These are phyloP conservation scores for Quercus rubra DNA, from an alignment of 306 rosid genomes.

Conservation along the genomic window DNA sequence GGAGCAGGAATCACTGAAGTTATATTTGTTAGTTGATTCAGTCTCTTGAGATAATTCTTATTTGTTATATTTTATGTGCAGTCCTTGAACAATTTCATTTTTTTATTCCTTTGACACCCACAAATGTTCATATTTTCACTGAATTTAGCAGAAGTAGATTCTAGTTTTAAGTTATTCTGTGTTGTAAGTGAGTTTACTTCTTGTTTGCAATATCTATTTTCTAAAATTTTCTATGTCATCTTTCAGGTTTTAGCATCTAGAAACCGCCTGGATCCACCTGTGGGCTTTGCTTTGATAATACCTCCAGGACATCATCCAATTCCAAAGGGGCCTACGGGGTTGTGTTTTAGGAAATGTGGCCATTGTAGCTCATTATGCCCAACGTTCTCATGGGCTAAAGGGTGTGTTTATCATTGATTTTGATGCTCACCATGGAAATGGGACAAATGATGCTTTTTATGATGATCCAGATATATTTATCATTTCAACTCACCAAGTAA, in stretches of 20 bases:
- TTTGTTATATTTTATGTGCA: slow-evolving; percentile 12
- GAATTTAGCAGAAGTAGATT: not conserved
- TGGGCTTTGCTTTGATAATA: slow-evolving; percentile 90
- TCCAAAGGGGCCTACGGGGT: slow-evolving; percentile 93
- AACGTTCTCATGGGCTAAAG: slow-evolving; percentile 71
- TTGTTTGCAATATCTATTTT: not conserved
- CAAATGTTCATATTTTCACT: not conserved
- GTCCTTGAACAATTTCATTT: not conserved
- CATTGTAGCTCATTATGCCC: slow-evolving; percentile 90
- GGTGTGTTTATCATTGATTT: slow-evolving; percentile 89
- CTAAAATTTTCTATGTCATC: not conserved
- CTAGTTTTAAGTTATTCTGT: slow-evolving; percentile 6
- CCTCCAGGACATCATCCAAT: slow-evolving; percentile 99
- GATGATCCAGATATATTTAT: slow-evolving; percentile 84
- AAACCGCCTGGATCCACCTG: slow-evolving; percentile 51
- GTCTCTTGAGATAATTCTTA: slow-evolving; percentile 49
- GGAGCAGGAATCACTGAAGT: slow-evolving; percentile 75
- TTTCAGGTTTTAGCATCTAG: slow-evolving; percentile 70
- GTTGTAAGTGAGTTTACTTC: not conserved
- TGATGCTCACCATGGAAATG: slow-evolving; percentile 96
- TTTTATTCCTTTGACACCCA: not conserved
- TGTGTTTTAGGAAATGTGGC: slow-evolving; percentile 93
- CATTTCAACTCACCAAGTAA: too few species aligned
- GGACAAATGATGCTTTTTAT: slow-evolving; percentile 90
- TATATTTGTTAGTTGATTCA: slow-evolving; percentile 54